Evolutionary conservation across 306 rosid genomes (phyloP).

Genomic region (Lagenaria siceraria): DNA sequence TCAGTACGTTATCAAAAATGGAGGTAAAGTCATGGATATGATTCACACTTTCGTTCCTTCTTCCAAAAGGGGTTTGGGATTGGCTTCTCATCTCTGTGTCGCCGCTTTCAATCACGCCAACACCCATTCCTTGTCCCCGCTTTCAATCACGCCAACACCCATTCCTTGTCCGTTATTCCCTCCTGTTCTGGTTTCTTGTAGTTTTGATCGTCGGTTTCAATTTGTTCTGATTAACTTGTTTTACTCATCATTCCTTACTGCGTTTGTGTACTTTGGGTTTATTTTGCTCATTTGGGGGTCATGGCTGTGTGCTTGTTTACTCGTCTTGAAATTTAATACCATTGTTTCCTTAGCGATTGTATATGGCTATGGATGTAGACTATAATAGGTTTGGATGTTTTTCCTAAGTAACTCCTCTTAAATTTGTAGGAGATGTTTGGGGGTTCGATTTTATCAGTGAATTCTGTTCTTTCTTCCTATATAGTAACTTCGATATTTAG

Average conservation of each 20-base stretch:
- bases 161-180: conserved; percentile 49
- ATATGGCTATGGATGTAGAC: background rate
- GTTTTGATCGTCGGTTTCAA: background rate
- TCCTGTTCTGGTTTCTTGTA: conserved; percentile 36
- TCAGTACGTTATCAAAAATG: conserved; percentile 27
- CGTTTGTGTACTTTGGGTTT: background rate
- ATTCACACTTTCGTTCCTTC: conserved; percentile 78
- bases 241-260: background rate
- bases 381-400: background rate
- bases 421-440: background rate
- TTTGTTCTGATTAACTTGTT: background rate
- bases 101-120: conserved; percentile 79
- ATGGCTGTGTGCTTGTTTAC: background rate
- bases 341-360: background rate
- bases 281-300: background rate
- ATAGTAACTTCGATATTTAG: background rate
- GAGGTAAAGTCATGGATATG: conserved; percentile 59
- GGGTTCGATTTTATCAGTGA: background rate
- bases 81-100: conserved; percentile 64
- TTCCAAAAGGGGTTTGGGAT: conserved; percentile 72
- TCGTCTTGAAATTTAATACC: background rate
- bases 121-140: conserved; percentile 51
- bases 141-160: conserved; percentile 55
- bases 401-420: background rate
- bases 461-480: background rate